A percentile compares a stretch with the other conserved stretches of the same genome.
These are phyloP conservation scores for Liriodendron chinense DNA, from an alignment of 164 flowering plant species.

Conservation along the genomic window DNA sequence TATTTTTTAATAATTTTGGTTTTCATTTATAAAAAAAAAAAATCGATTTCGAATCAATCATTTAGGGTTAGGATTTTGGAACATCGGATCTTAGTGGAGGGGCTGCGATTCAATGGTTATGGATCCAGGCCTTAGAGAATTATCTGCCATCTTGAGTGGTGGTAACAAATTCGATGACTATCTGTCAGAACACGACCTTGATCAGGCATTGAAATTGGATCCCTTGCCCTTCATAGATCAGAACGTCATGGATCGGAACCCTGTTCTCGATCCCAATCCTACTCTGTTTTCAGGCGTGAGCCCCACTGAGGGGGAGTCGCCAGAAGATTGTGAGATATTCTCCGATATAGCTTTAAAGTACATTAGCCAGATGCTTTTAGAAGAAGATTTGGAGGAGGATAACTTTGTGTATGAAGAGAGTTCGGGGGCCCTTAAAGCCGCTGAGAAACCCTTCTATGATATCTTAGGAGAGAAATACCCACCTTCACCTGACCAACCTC, in stretches of 20 bases:
- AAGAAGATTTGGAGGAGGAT: conserved; percentile 85
- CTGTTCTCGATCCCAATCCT: not conserved
- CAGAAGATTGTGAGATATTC: conserved; percentile 36
- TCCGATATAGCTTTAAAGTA: conserved; percentile 66
- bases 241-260: conserved; percentile 18
- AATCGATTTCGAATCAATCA: not conserved
- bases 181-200: conserved; percentile 14
- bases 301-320: conserved; percentile 38
- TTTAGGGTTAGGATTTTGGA: not conserved
- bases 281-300: conserved; percentile 17
- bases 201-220: not conserved
- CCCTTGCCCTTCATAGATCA: conserved; percentile 17
- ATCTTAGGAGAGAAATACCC: conserved; percentile 71
- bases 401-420: conserved; percentile 72
- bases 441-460: conserved; percentile 82
- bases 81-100: not conserved
- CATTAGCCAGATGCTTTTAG: conserved; percentile 86
- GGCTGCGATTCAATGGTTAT: conserved; percentile 29
- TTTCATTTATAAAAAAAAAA: too few species aligned
- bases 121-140: conserved; percentile 35
- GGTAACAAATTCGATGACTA: conserved; percentile 19
- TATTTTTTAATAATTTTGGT: too few species aligned
- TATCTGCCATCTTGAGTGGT: conserved; percentile 17
- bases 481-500: conserved; percentile 47
- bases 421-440: conserved; percentile 63